Percentiles rank a stretch among this genome's conserved stretches.
These are phyloP conservation scores for Colletotrichum sp. DNA, from an alignment of 2,329 filamentous ascomycete genomes.

Conservation along the genomic window DNA sequence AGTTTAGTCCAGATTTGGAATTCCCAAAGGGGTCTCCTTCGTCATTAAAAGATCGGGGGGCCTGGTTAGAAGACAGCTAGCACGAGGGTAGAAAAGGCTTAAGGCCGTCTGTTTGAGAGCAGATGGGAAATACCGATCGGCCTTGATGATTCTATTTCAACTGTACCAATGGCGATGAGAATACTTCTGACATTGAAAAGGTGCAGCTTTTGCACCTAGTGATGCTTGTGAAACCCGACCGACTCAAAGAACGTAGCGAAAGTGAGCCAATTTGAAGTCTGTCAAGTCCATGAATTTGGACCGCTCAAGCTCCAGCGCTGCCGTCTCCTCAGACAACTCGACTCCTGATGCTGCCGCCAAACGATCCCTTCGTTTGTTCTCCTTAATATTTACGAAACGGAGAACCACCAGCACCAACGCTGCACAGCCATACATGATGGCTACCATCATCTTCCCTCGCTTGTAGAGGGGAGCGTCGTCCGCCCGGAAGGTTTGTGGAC, in stretches of 20 bases:
- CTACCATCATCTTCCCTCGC: conserved; percentile 28
- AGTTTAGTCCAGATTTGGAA: not conserved
- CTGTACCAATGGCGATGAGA: not conserved
- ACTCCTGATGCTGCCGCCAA: conserved; percentile 1
- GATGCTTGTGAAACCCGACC: not conserved
- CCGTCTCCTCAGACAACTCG: conserved; percentile 8
- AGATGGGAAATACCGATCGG: not conserved
- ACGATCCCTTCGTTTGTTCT: conserved; percentile 30
- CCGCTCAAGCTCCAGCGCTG: not conserved
- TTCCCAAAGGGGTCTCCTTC: not conserved
- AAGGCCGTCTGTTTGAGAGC: not conserved
- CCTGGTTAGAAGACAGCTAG: not conserved
- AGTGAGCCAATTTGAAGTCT: conserved; percentile 26
- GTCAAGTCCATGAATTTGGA: conserved; percentile 29
- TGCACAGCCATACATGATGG: conserved; percentile 25
- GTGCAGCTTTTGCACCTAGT: not conserved
- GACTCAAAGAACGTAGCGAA: conserved; percentile 27
- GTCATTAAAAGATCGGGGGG: not conserved
- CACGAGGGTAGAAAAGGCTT: not conserved
- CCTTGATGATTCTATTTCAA: not conserved
- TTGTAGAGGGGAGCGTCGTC: conserved; percentile 27
- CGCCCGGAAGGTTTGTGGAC: conserved; percentile 28
- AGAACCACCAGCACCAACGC: conserved; percentile 19
- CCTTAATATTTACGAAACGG: conserved; percentile 26
- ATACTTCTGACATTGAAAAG: accelerated